A percentile compares a stretch with the other conserved stretches of the same genome.
Evolutionary conservation across 768 basidiomycete species (phyloP).

Genomic region (Termitomyces sp.): DNA sequence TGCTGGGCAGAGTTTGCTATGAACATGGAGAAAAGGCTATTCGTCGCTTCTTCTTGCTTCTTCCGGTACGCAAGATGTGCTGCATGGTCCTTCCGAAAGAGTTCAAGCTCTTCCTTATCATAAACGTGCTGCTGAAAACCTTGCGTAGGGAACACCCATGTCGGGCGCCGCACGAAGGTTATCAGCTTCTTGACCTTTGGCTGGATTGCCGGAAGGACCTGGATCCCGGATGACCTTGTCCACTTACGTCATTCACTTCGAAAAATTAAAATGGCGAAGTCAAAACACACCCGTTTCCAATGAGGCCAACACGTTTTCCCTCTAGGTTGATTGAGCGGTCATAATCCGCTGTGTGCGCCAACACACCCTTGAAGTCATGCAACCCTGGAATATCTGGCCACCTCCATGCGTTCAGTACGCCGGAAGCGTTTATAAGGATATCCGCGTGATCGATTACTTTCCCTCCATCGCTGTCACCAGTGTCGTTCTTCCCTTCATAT

Average conservation of each 20-base stretch:
- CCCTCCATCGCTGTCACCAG: conserved; percentile 2
- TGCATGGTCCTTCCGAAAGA: conserved; percentile 29
- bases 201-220: conserved; percentile 27
- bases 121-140: conserved; percentile 24
- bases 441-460: conserved; percentile 21
- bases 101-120: conserved; percentile 32
- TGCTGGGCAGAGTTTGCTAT: conserved; percentile 29
- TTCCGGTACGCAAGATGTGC: conserved; percentile 38
- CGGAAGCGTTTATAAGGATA: conserved; percentile 26
- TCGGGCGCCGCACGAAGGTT: conserved; percentile 26
- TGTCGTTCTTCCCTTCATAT: not conserved
- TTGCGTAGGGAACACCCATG: conserved; percentile 24
- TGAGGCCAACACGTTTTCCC: conserved; percentile 30
- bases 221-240: conserved; percentile 26
- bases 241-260: not conserved
- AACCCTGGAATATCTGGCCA: conserved; percentile 33
- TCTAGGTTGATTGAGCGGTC: conserved; percentile 20
- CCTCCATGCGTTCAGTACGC: conserved; percentile 30
- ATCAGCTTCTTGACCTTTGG: conserved; percentile 28
- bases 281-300: conserved; percentile 28
- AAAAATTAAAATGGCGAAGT: not conserved
- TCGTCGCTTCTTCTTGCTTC: conserved; percentile 32
- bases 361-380: conserved; percentile 23
- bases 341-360: conserved; percentile 33
- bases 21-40: conserved; percentile 23